These are phyloP conservation scores for Chamaecyparis obtusa DNA, from an alignment of 75 land plant genomes.

Conservation along the genomic window DNA sequence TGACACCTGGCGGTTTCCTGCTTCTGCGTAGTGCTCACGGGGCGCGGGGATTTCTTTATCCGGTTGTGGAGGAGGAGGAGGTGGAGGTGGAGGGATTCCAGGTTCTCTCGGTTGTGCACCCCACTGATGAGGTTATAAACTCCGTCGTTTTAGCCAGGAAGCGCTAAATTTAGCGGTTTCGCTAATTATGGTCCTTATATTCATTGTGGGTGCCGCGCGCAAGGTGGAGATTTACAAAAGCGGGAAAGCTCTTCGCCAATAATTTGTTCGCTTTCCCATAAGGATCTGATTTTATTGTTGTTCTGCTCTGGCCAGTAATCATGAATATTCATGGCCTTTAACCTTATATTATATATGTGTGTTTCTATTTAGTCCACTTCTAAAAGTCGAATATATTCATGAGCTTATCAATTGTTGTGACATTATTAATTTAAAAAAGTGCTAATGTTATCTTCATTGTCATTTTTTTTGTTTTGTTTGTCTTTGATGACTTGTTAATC, in stretches of 20 bases:
- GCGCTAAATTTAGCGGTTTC: neutral
- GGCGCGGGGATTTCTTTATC: slow-evolving; percentile 71
- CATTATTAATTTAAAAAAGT: too few relatives aligned
- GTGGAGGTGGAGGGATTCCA: slow-evolving; percentile 64
- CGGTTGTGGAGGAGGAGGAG: slow-evolving; percentile 55
- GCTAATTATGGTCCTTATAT: too few relatives aligned
- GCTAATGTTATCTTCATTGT: too few relatives aligned
- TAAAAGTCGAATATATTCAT: too few relatives aligned
- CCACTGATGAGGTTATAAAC: slow-evolving; percentile 73
- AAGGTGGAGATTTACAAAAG: neutral
- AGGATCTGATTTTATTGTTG: neutral
- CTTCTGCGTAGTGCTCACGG: slow-evolving; percentile 74
- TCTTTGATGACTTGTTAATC: too few relatives aligned
- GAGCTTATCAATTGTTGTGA: too few relatives aligned
- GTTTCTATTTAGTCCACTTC: too few relatives aligned
- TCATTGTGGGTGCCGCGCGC: too few relatives aligned
- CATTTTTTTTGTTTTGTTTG: too few relatives aligned
- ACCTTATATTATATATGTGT: too few relatives aligned
- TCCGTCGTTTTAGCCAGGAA: slow-evolving; percentile 67
- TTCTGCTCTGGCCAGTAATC: neutral
- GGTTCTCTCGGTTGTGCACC: slow-evolving; percentile 61
- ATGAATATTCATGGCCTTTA: too few relatives aligned
- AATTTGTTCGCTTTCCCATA: neutral
- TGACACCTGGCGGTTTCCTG: slow-evolving; percentile 61
- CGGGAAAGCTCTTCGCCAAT: neutral